phyloP scores from a whole-genome alignment of 257 asterid species.

The Ajuga chamaepitys region DNA sequence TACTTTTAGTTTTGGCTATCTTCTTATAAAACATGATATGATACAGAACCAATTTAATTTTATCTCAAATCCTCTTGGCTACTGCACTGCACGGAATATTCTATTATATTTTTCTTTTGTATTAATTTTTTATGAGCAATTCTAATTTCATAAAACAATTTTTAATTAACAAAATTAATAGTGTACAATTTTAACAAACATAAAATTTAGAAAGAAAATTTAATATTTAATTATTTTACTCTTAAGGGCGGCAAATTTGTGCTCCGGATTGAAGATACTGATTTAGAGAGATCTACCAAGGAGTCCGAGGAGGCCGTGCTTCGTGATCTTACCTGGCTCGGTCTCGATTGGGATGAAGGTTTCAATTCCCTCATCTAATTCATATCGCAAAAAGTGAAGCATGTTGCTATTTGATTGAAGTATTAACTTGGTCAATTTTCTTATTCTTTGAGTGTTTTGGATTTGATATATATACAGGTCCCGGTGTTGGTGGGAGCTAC shows the following conservation, averaged over 20 bases:
- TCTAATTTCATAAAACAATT: too few relatives aligned
- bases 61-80: too few relatives aligned
- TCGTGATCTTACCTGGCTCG: slow-evolving; percentile 95
- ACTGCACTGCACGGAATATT: too few relatives aligned
- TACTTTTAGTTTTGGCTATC: too few relatives aligned
- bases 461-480: slow-evolving; percentile 53
- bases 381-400: not conserved
- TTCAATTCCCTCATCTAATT: not conserved
- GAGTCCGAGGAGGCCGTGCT: slow-evolving; percentile 88
- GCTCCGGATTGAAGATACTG: slow-evolving; percentile 93
- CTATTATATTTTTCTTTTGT: too few relatives aligned
- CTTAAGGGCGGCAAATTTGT: slow-evolving; percentile 83
- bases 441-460: not conserved
- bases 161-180: too few relatives aligned
- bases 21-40: too few relatives aligned
- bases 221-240: too few relatives aligned
- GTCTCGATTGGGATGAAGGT: slow-evolving; percentile 98
- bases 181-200: too few relatives aligned
- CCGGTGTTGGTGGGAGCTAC: slow-evolving; percentile 71
- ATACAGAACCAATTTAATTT: too few relatives aligned
- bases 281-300: slow-evolving; percentile 88
- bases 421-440: not conserved
- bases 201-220: too few relatives aligned
- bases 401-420: not conserved
- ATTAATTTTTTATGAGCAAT: too few relatives aligned